These are phyloP conservation scores for Huntiella abstrusa DNA, from an alignment of 2,329 filamentous ascomycete species.

Conservation along the genomic window DNA sequence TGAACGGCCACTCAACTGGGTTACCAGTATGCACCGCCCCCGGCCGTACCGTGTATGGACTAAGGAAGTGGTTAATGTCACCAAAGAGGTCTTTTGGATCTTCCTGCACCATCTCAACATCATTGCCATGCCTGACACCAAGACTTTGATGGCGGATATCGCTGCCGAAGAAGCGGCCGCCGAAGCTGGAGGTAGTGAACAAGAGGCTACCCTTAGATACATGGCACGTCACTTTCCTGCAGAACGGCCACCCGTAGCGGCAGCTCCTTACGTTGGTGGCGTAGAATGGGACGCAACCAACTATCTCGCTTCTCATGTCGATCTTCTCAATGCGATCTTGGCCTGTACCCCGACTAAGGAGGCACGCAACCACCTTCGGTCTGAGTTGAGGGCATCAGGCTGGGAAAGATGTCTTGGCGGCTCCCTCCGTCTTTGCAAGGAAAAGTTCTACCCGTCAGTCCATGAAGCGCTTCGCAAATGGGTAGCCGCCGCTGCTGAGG, in stretches of 20 bases:
- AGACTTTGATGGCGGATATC: conserved; percentile 10
- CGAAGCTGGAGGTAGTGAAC: conserved; percentile 22
- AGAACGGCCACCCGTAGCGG: conserved; percentile 74
- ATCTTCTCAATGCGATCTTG: conserved; percentile 78
- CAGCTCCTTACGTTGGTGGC: conserved; percentile 87
- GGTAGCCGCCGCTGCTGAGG: conserved; percentile 71
- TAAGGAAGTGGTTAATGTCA: conserved; percentile 80
- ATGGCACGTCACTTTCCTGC: conserved; percentile 62
- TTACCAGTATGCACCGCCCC: conserved; percentile 70
- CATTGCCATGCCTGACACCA: conserved; percentile 39
- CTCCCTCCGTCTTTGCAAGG: conserved; percentile 78
- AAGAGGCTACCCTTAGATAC: conserved; percentile 23
- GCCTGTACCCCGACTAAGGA: conserved; percentile 53
- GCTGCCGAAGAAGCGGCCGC: conserved; percentile 19
- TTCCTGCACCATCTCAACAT: conserved; percentile 91
- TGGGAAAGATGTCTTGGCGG: conserved; percentile 81
- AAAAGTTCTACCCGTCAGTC: conserved; percentile 88
- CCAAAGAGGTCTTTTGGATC: conserved; percentile 98
- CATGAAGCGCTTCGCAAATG: conserved; percentile 79
- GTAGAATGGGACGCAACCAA: conserved; percentile 99
- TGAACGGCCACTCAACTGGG: conserved; percentile 62
- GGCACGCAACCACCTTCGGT: conserved; percentile 62
- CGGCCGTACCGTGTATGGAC: conserved; percentile 87
- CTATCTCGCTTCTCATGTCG: conserved; percentile 80
- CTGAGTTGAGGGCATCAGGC: conserved; percentile 61